Conservation (phyloP, 805 yeast species). For the Jamesozyma hellenica region DNA sequence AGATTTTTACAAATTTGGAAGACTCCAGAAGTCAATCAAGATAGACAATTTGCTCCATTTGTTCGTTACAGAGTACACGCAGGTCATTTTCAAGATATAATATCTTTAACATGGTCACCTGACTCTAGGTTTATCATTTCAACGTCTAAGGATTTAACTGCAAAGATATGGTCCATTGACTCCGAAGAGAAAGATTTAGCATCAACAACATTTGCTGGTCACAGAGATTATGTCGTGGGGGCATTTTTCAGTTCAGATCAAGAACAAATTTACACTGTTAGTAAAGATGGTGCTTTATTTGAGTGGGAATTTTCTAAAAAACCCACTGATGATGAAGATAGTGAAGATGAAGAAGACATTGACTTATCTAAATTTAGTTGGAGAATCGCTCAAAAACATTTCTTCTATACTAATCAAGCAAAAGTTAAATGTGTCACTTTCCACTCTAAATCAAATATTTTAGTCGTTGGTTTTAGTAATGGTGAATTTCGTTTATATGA, state of each 20-base stretch:
- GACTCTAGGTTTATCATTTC: conserved; percentile 85
- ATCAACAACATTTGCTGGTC: conserved; percentile 83
- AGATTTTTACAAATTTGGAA: conserved; percentile 87
- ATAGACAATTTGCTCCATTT: conserved; percentile 92
- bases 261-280: conserved; percentile 81
- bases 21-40: conserved; percentile 72
- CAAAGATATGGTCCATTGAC: conserved; percentile 69
- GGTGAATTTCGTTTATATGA: conserved; percentile 92
- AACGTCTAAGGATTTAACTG: conserved; percentile 82
- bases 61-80: conserved; percentile 82
- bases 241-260: conserved; percentile 86
- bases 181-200: conserved; percentile 58
- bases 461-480: conserved; percentile 80
- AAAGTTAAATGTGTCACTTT: conserved; percentile 74
- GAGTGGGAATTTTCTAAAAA: conserved; percentile 76
- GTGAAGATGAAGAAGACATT: conserved; percentile 33
- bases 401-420: conserved; percentile 52
- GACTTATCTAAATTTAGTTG: conserved; percentile 46
- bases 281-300: conserved; percentile 91
- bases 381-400: conserved; percentile 74
- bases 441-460: conserved; percentile 57
- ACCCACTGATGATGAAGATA: conserved; percentile 39
- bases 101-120: conserved; percentile 74
- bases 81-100: conserved; percentile 81
- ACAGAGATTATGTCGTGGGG: conserved; percentile 74